These are phyloP conservation scores for Alternaria rosae DNA, from an alignment of 2,329 filamentous ascomycete genomes.

Conservation along the genomic window DNA sequence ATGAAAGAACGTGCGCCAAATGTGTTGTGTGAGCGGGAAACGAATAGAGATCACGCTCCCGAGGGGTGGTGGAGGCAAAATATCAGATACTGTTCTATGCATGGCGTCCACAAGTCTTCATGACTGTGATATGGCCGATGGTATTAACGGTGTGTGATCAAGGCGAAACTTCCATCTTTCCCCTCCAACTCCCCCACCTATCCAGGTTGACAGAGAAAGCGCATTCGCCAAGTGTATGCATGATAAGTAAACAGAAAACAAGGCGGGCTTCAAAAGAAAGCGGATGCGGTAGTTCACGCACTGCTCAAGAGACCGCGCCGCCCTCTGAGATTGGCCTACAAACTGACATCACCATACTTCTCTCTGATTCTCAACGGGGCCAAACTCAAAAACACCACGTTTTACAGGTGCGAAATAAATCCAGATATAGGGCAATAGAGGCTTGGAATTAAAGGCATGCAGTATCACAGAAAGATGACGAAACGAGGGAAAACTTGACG, in stretches of 20 bases:
- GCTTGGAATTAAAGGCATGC: not conserved
- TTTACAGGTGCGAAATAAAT: not conserved
- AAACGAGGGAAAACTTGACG: not conserved
- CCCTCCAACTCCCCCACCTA: not conserved
- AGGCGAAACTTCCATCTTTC: not conserved
- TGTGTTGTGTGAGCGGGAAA: not conserved
- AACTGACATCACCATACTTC: not conserved
- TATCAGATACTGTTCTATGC: not conserved
- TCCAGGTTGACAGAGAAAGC: no score
- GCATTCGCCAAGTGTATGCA: no score
- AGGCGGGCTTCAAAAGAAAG: not conserved
- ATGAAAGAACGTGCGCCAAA: not conserved
- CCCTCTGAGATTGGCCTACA: fast-evolving
- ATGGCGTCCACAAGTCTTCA: not conserved
- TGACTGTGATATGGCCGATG: no score
- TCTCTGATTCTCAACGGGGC: not conserved
- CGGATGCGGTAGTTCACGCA: not conserved
- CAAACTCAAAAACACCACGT: not conserved
- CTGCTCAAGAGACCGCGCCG: not conserved
- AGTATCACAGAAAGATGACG: not conserved
- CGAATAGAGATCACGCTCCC: no score
- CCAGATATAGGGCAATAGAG: not conserved
- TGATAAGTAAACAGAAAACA: not conserved
- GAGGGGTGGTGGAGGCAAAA: no score
- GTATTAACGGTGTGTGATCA: no score